phyloP scores from a whole-genome alignment of 768 basidiomycete species.

The Tricholoma sp. region DNA sequence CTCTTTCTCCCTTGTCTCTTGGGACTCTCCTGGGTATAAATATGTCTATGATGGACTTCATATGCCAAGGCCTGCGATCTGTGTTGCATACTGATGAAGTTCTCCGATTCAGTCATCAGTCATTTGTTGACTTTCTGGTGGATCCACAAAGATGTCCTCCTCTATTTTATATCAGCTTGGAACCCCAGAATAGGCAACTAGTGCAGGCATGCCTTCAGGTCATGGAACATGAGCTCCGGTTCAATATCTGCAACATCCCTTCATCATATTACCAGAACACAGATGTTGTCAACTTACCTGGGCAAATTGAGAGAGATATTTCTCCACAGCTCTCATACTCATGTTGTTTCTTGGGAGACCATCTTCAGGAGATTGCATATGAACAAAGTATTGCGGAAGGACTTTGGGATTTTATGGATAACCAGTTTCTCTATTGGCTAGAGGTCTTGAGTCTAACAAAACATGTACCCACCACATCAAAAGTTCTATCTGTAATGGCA shows the following conservation, averaged over 20 bases:
- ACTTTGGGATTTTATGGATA: not conserved
- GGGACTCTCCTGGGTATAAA: not conserved
- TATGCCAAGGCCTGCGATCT: constrained; percentile 18
- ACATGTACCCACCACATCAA: not conserved
- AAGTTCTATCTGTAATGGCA: not conserved
- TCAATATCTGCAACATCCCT: not conserved
- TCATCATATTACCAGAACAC: not conserved
- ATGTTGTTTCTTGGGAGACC: not conserved
- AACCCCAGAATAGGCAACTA: constrained; percentile 15
- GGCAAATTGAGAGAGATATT: not conserved
- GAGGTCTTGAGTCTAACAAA: constrained; percentile 22
- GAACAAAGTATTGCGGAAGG: not conserved
- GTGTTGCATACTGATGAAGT: constrained; percentile 11
- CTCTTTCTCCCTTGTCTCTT: constrained; percentile 7
- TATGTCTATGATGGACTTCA: constrained; percentile 13
- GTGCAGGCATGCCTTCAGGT: constrained; percentile 4
- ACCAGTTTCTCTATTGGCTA: constrained; percentile 25
- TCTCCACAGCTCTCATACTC: not conserved
- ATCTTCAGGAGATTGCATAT: not conserved
- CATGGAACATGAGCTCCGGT: not conserved
- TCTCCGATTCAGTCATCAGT: constrained; percentile 19
- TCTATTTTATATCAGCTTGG: constrained; percentile 12
- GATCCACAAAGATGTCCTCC: constrained; percentile 8
- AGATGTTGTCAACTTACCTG: not conserved
- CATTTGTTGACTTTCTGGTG: constrained; percentile 24